Percentiles rank a stretch among this genome's conserved stretches.
Evolutionary conservation across 1,284 basidiomycete species (phyloP).

Genomic region (Irpex rosettiformis): DNA sequence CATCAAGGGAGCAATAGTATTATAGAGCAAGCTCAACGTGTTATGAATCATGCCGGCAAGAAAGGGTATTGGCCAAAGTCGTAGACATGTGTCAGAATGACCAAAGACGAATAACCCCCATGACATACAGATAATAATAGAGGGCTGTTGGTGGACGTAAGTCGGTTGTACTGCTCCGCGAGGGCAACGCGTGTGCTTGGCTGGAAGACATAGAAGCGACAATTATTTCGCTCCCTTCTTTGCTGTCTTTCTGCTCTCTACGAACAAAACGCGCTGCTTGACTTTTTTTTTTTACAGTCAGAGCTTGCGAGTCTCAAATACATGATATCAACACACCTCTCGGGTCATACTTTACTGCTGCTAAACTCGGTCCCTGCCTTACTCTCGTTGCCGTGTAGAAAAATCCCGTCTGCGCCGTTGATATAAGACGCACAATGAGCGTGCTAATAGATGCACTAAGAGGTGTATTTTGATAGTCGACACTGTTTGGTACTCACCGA

Average conservation of each 20-base stretch:
- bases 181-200: not conserved
- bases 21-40: too few species aligned
- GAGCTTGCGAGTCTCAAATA: not conserved
- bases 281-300: not conserved
- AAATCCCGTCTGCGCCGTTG: slow-evolving; percentile 86
- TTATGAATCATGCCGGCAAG: too few species aligned
- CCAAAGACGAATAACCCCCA: not conserved
- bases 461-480: not conserved
- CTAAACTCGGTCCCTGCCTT: slow-evolving; percentile 68
- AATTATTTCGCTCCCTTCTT: slow-evolving; percentile 3
- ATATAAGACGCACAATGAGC: slow-evolving; percentile 81
- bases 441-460: slow-evolving; percentile 46
- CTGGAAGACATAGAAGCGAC: not conserved
- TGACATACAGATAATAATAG: not conserved
- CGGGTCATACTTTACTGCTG: slow-evolving; percentile 88
- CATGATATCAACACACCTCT: slow-evolving; percentile 44
- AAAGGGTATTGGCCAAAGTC: too few species aligned
- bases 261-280: slow-evolving; percentile 9
- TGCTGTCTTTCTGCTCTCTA: slow-evolving; percentile 11
- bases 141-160: too few species aligned
- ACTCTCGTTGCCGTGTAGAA: slow-evolving; percentile 83
- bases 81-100: not conserved
- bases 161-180: too few species aligned
- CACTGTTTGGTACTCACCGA: not conserved
- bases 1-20: too few species aligned